Evolutionary conservation across 2,329 filamentous ascomycete genomes (phyloP), one percentile per base, ranked within the genome.

Genomic region (Neodidymelliopsis sp.): DNA sequence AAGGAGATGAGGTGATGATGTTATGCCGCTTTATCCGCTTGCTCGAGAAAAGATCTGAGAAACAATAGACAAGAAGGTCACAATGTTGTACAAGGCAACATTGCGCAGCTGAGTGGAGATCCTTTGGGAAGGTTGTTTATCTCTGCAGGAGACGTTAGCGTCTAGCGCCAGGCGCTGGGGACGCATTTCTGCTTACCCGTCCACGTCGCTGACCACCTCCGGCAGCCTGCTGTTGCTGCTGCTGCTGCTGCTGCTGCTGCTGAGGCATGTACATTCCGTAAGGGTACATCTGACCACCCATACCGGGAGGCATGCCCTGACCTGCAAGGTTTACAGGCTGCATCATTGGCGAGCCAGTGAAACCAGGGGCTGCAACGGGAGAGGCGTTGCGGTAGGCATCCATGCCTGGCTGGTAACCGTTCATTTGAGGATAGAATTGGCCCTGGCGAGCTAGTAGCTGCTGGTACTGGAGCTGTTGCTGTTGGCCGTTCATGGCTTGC

Each of bases 401-500:
- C 66, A 78, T 69, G 22, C 65, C 66, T 34, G 77, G 77, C 30
- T 66, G 62, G 40, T 69, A 70, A 20, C 69, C 70, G 9, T 77
- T 73, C 65, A 82, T 73, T 39, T 68, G 69, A 2, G 73, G 72
- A 52, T 81, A 81, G 45, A 78, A 75, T 29, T 74, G 76, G 30
- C 72, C 50, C 75, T 59, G 79, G 73, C 49, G 78, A 33, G 79
- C 78, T 18, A 83, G 69, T 60, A 82, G 78, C 63, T 80, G 77
- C 59, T 84, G 83, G 59, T 85, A 85, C 60, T 85, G 83, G 22
- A 82, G 64, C 59, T 82, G 67, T 47, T 81, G 79, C 35, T 76
- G 77, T n/a, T n/a, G 47, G 12, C 70, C 72, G 15, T 70, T 66
- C 54, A 72, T 66, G 9, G 80, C 66, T 30, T 75, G 73, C 66